Percentiles rank a stretch among this genome's conserved stretches.
Conservation (phyloP, 768 basidiomycete genomes). For the Tricholomella constricta region DNA sequence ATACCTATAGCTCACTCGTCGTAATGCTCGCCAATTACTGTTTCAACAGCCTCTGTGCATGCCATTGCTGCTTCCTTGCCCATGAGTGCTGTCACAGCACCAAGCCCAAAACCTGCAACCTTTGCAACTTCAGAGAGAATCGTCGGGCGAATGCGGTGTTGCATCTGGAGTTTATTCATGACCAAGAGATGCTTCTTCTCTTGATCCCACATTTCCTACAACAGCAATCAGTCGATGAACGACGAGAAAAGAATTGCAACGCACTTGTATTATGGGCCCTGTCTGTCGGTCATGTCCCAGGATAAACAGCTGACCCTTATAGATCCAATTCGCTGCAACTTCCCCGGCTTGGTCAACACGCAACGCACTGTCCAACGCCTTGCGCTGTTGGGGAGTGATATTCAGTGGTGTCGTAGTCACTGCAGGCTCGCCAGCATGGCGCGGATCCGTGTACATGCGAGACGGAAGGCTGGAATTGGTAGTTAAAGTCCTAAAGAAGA, state of each 20-base stretch:
- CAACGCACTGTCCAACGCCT: constrained; percentile 63
- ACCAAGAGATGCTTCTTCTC: constrained; percentile 90
- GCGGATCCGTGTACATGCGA: constrained; percentile 46
- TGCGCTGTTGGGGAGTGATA: constrained; percentile 51
- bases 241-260: constrained; percentile 19
- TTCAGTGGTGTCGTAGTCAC: constrained; percentile 55
- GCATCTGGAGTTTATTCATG: constrained; percentile 81
- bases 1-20: constrained; percentile 74
- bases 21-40: constrained; percentile 97
- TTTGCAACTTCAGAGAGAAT: constrained; percentile 83
- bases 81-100: constrained; percentile 82
- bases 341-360: constrained; percentile 97
- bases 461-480: constrained; percentile 36
- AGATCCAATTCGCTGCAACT: constrained; percentile 95
- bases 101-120: constrained; percentile 83
- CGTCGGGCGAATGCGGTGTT: constrained; percentile 86
- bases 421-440: constrained; percentile 37
- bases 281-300: constrained; percentile 59
- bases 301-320: constrained; percentile 81
- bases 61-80: constrained; percentile 97
- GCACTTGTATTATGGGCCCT: constrained; percentile 74
- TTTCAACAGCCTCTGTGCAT: constrained; percentile 97
- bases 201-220: constrained; percentile 95
- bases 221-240: constrained; percentile 2
- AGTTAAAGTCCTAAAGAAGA: neutral